Evolutionary conservation across 306 rosid genomes (phyloP).

Genomic region (Vachellia collinsii): DNA sequence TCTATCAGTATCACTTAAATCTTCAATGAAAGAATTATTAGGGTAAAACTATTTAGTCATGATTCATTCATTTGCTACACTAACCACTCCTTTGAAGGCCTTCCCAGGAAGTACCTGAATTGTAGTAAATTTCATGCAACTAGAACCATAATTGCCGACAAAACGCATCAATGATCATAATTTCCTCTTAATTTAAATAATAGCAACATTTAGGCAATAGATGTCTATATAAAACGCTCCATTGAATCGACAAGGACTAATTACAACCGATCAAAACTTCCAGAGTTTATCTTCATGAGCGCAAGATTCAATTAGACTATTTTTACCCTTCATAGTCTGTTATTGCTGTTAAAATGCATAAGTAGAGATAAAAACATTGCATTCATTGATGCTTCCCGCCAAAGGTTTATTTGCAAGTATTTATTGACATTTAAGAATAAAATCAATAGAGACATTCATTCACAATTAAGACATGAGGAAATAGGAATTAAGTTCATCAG

Average conservation of each 20-base stretch:
- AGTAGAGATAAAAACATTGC: background rate
- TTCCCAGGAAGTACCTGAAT: constrained; percentile 7
- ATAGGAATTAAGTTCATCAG: background rate
- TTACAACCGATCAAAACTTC: background rate
- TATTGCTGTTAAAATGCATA: background rate
- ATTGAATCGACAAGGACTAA: background rate
- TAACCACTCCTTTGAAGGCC: background rate
- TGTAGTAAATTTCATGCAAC: background rate
- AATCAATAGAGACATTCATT: constrained; percentile 1
- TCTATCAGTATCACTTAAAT: background rate
- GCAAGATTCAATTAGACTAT: background rate
- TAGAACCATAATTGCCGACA: constrained; percentile 19
- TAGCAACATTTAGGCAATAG: background rate
- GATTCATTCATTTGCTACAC: constrained; percentile 9
- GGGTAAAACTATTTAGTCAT: background rate
- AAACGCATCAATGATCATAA: background rate
- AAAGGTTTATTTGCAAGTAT: background rate
- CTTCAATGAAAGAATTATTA: background rate
- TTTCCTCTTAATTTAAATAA: background rate
- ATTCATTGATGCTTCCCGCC: background rate
- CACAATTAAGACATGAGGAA: constrained; percentile 13
- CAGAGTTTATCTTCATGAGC: background rate
- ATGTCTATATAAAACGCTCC: background rate
- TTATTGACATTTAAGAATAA: background rate
- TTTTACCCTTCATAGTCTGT: background rate